A percentile compares a stretch with the other conserved stretches of the same genome.
phyloP scores from a whole-genome alignment of 1,284 basidiomycete species.

The Neotropicomus parvogracilis region DNA sequence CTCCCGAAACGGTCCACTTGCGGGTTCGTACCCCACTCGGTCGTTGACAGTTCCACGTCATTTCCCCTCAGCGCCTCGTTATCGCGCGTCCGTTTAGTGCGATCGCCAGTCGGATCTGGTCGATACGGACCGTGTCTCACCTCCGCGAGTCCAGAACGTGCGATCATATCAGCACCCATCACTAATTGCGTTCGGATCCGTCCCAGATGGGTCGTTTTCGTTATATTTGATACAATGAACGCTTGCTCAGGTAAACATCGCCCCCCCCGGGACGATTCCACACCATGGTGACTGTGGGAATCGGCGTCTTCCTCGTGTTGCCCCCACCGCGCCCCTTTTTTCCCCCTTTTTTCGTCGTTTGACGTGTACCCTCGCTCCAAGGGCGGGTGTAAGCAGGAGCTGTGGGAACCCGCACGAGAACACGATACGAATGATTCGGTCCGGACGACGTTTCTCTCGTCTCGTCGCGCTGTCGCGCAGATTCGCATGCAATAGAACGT shows the following conservation, averaged over 20 bases:
- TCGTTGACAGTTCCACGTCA: constrained; percentile 25
- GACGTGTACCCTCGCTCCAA: constrained; percentile 6
- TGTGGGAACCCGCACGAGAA: constrained; percentile 2
- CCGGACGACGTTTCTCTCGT: no score
- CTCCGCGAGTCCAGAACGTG: constrained; percentile 15
- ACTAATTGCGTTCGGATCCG: constrained; percentile 22
- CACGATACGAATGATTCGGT: constrained; percentile 1
- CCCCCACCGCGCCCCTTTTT: neutral
- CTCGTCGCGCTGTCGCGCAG: no score
- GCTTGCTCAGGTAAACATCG: constrained; percentile 9
- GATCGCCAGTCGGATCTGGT: constrained; percentile 17
- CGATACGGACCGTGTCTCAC: constrained; percentile 7
- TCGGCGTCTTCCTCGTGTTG: neutral
- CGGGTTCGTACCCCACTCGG: constrained; percentile 11
- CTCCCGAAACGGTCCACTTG: constrained; percentile 9
- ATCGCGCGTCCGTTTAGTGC: constrained; percentile 14
- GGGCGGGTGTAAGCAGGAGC: neutral
- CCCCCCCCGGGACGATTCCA: constrained; percentile 16
- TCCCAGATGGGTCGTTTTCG: constrained; percentile 10
- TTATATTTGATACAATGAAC: constrained; percentile 13
- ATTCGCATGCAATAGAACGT: no score
- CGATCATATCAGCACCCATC: constrained; percentile 12
- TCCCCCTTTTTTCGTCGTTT: neutral
- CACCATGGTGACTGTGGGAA: constrained; percentile 21
- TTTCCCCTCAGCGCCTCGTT: constrained; percentile 13